These are phyloP conservation scores for Baorangia bicolor DNA, from an alignment of 768 basidiomycete species.

Conservation along the genomic window DNA sequence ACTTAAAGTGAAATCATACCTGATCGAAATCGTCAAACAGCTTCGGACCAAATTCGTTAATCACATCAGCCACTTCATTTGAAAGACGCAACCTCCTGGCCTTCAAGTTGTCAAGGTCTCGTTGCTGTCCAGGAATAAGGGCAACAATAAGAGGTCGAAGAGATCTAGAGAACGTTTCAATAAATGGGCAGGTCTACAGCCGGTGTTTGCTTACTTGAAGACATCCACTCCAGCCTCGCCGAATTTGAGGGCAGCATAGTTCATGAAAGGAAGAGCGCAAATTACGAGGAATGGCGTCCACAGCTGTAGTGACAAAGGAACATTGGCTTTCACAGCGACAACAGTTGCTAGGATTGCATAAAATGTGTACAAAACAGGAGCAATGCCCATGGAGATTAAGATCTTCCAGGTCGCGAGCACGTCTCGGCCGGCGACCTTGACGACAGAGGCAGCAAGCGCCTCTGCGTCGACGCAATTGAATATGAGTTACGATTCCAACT, in stretches of 20 bases:
- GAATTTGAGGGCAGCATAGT: slow-evolving; percentile 92
- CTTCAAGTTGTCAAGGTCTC: slow-evolving; percentile 73
- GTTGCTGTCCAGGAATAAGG: slow-evolving; percentile 84
- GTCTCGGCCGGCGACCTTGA: slow-evolving; percentile 94
- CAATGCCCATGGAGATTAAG: slow-evolving; percentile 86
- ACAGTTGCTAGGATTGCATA: slow-evolving; percentile 81
- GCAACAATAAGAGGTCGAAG: slow-evolving; percentile 86
- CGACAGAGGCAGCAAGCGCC: slow-evolving; percentile 91
- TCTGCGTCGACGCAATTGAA: slow-evolving; percentile 44
- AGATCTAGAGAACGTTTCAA: slow-evolving; percentile 53
- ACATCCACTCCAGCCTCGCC: slow-evolving; percentile 98
- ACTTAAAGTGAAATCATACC: slow-evolving; percentile 40
- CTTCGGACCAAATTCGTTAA: slow-evolving; percentile 87
- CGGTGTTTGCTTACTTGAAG: slow-evolving; percentile 68
- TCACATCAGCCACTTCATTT: slow-evolving; percentile 79
- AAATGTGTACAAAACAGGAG: slow-evolving; percentile 80
- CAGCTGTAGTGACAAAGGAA: slow-evolving; percentile 60
- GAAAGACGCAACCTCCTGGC: slow-evolving; percentile 70
- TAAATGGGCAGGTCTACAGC: not conserved
- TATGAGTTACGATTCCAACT: not conserved
- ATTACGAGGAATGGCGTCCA: slow-evolving; percentile 79
- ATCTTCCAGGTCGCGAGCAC: slow-evolving; percentile 99
- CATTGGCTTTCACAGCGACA: slow-evolving; percentile 65
- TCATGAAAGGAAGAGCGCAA: slow-evolving; percentile 78
- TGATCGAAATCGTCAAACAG: slow-evolving; percentile 86